phyloP scores from a whole-genome alignment of 2,329 filamentous ascomycete genomes.

The Colletotrichum sp. region DNA sequence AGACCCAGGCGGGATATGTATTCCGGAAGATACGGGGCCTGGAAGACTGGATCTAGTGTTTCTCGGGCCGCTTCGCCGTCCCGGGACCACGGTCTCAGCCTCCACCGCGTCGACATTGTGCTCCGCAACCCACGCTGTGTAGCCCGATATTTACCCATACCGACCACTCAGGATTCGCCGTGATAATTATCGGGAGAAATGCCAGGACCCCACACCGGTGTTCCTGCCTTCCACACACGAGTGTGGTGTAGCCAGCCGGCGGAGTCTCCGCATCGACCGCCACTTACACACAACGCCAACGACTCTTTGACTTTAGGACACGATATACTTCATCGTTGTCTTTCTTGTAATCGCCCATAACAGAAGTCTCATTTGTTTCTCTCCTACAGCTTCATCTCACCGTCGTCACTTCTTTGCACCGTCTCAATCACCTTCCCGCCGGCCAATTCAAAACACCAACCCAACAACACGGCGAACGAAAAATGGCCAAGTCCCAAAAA shows the following conservation, averaged over 20 bases:
- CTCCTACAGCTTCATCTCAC: fast-evolving
- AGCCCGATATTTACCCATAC: neutral
- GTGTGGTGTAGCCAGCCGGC: neutral
- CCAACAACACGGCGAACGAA: too few relatives aligned
- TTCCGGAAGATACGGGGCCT: neutral
- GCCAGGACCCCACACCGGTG: neutral
- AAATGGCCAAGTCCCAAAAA: neutral
- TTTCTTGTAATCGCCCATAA: neutral
- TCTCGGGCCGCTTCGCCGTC: neutral
- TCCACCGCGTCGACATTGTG: neutral
- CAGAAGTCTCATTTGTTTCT: fast-evolving
- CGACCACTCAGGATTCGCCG: neutral
- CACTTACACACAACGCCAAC: neutral
- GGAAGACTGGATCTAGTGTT: neutral
- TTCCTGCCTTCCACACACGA: too few relatives aligned
- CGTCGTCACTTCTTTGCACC: neutral
- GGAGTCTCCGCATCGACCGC: neutral
- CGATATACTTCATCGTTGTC: neutral
- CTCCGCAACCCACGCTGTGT: neutral
- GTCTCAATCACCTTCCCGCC: neutral
- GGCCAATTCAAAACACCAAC: neutral
- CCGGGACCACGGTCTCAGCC: neutral
- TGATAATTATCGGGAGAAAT: neutral
- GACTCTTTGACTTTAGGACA: neutral
- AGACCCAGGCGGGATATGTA: neutral